Evolutionary conservation across 805 yeast genomes (phyloP).

Genomic region (Suhomyces sp.): DNA sequence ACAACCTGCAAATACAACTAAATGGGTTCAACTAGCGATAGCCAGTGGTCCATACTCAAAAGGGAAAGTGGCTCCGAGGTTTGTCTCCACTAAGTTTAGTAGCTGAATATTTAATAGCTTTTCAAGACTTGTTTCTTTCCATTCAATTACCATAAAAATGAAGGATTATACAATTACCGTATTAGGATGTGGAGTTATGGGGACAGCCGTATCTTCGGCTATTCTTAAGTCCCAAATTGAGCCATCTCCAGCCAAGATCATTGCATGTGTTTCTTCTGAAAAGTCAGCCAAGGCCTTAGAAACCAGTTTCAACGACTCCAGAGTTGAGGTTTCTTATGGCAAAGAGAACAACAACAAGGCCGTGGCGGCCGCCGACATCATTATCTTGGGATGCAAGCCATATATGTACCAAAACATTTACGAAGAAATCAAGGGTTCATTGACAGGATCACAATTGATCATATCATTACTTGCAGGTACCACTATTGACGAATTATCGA

Average conservation of each 20-base stretch:
- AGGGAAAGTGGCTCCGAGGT: too few species aligned
- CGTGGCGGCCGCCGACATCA: constrained; percentile 61
- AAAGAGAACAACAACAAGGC: constrained; percentile 52
- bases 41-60: too few species aligned
- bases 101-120: too few species aligned
- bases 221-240: constrained; percentile 50
- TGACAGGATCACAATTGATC: constrained; percentile 55
- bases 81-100: too few species aligned
- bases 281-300: constrained; percentile 46
- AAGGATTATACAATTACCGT: constrained; percentile 63
- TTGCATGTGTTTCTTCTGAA: constrained; percentile 71
- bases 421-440: constrained; percentile 44
- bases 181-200: constrained; percentile 95
- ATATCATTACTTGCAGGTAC: constrained; percentile 92
- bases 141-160: too few species aligned
- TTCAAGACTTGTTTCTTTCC: too few species aligned
- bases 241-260: constrained; percentile 67
- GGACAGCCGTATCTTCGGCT: constrained; percentile 87
- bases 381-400: constrained; percentile 89
- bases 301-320: constrained; percentile 35
- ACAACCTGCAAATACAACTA: too few species aligned
- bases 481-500: constrained; percentile 67
- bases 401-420: constrained; percentile 66
- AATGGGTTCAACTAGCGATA: too few species aligned
- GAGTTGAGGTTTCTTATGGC: constrained; percentile 52